Base-by-base conservation (phyloP, 75 land plant genomes). In the Sequoia sempervirens region DNA sequence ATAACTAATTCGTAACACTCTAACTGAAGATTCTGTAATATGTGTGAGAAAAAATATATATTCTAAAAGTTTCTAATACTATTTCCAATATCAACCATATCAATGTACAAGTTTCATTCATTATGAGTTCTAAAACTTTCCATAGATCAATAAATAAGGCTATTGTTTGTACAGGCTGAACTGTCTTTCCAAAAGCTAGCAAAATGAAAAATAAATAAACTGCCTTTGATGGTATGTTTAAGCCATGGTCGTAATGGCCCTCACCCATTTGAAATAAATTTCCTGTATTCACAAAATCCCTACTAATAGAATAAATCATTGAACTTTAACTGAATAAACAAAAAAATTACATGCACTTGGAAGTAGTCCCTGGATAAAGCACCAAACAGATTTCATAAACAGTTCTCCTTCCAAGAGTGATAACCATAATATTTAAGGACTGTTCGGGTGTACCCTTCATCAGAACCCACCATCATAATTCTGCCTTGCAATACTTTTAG, bases 81-180 rank as follows among this genome's bases (percentile, higher is more conserved):
- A 17, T 17, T 6, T 37, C 76, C 23, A 17, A 74, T 74, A 20
- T 36, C 41, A 74, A 38, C 34, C 18, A 72, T 30, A 4, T 32
- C 37, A 8, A 72, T 34, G 74, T 12, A 72, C 74, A 72, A 30
- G 38, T 72, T 74, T 14, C 20, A 5, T 36, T 75, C 8, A 40
- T 0, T 17, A 9, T 13, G 45, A 75, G 38, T 20, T 20, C 3
- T 0, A 15, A 37, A 36, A 34, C 40, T 37, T 38, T 40, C 45
- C 26, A 20, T 75, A 18, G 41, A 75, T 38, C 8, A 61, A 75
- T 20, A 73, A 75, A 37, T 20, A 40, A 1, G 23, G 26, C 40
- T 20, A 75, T 40, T 38, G 40, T 74, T 74, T 74, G 40, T 75
- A 74, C 76, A 37, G 38, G 76, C 34, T 74, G 43, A 75, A 75